phyloP scores from a whole-genome alignment of 2,329 filamentous ascomycete species.

The Cladosporium colombiae region DNA sequence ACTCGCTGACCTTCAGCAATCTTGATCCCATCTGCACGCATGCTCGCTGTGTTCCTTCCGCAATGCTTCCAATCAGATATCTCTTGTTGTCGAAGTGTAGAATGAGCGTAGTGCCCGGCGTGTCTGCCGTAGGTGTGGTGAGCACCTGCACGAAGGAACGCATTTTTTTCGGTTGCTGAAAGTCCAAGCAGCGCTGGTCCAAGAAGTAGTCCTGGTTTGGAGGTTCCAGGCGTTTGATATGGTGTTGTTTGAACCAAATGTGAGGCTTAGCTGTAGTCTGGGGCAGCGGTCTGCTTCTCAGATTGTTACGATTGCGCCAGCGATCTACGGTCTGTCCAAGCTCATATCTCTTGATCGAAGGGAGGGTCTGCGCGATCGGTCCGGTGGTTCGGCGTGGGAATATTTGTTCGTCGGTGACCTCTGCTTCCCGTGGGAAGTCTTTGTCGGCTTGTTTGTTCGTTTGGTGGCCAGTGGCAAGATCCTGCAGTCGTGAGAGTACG shows the following conservation, averaged over 20 bases:
- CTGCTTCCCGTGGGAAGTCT: not conserved
- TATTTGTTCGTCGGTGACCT: not conserved
- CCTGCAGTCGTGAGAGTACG: conserved; percentile 1
- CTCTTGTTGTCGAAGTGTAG: conserved; percentile 79
- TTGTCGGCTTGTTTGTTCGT: not conserved
- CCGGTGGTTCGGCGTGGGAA: not conserved
- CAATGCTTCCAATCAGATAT: conserved; percentile 80
- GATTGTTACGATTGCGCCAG: not conserved
- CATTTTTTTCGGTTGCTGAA: conserved; percentile 54
- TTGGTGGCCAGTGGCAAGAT: not conserved
- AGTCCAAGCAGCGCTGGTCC: not conserved
- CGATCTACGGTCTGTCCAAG: conserved; percentile 8
- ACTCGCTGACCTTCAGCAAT: conserved; percentile 67
- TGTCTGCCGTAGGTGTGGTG: conserved; percentile 84
- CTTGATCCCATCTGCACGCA: conserved; percentile 67
- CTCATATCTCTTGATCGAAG: conserved; percentile 13
- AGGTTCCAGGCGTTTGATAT: conserved; percentile 4
- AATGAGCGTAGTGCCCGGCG: conserved; percentile 73
- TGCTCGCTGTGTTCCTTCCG: conserved; percentile 82
- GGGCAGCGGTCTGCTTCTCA: not conserved
- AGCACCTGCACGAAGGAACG: conserved; percentile 72
- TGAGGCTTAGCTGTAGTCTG: not conserved
- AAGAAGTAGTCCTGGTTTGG: not conserved
- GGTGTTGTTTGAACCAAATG: not conserved
- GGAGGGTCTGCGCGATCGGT: not conserved